Conservation (phyloP, 805 yeast genomes). For the Candida broadrunensis region DNA sequence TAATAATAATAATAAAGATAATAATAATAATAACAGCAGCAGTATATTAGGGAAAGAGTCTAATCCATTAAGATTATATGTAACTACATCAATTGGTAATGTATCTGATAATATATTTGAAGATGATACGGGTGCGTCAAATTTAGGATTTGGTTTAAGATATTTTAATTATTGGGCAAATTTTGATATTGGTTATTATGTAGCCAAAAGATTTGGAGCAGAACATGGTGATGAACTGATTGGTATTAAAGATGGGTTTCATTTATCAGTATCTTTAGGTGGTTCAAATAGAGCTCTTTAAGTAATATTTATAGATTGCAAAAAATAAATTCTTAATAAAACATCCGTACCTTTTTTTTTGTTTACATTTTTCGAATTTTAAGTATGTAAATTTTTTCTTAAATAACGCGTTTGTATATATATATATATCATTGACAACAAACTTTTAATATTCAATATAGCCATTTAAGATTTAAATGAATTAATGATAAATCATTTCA, state of each 20-base stretch:
- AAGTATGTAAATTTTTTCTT: too few relatives aligned
- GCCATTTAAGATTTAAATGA: too few relatives aligned
- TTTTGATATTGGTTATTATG: conserved; percentile 39
- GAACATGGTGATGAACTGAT: conserved; percentile 5
- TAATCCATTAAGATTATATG: conserved; percentile 49
- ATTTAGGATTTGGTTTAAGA: conserved; percentile 35
- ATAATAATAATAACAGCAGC: background rate
- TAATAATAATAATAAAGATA: too few relatives aligned
- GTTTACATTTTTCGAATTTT: too few relatives aligned
- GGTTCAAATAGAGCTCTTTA: conserved; percentile 22
- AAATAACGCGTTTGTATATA: too few relatives aligned
- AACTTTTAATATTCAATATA: too few relatives aligned
- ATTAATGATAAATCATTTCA: too few relatives aligned
- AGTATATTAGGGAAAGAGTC: conserved; percentile 11
- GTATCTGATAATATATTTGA: conserved; percentile 28
- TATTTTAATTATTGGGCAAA: conserved; percentile 40
- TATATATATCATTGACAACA: too few relatives aligned
- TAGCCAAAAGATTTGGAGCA: conserved; percentile 21
- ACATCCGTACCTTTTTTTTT: too few relatives aligned
- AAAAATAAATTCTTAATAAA: background rate
- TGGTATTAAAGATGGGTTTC: conserved; percentile 39
- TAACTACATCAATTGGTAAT: conserved; percentile 66
- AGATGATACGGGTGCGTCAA: conserved; percentile 19
- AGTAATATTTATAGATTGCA: background rate
- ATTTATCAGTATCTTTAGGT: conserved; percentile 36